Evolutionary conservation across 1,139 yeast species (phyloP), one percentile per base, ranked within the genome.

Genomic region (Scheffersomyces quercinus): DNA sequence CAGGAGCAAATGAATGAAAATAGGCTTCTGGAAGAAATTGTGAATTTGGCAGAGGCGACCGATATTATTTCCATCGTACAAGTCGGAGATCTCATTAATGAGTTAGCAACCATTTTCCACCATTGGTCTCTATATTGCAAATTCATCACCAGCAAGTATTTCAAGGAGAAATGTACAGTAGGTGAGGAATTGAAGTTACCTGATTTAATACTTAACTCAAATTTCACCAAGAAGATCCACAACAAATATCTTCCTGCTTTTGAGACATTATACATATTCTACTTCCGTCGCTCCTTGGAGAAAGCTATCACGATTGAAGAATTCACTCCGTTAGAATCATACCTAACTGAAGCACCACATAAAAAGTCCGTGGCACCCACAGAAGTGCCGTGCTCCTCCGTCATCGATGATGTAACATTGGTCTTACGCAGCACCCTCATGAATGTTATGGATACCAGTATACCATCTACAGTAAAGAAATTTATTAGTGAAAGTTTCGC

Each of bases 71-170:
- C 80, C 0, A 66, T 83, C 12, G 75, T 77, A 14, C 79, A 78
- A 38, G 72, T 85, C 11, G 83, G 85, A 8, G 75, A 74, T 40
- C 54, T 83, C 33, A 70, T 87, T 14, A 77, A 75, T 43, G 98
- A 93, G 56, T 67, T 88, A 14, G 79, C 95, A 0, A 73, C 85
- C 5, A 85, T 93, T 57, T 68, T 93, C 56, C 88, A 87, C 56
- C 83, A 90, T 49, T 93, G 99, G 98, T 74, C 88, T 7, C 75
- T 89, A 61, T 95, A 90, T 62, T 77, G 88, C 47, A 82, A 81
- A 56, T 93, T 90, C 55, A 75, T 88, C 52, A 79, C 88, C 1
- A 73, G 78, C 29, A 79, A 85, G 48, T 88, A 60, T 44, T 53
- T 56, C 33, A 45, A 38, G 4, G 49, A 35, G 42, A 41, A 31